Evolutionary conservation across 805 yeast genomes (phyloP), one percentile per base, ranked within the genome.

Genomic region (Lipomyces sp.): DNA sequence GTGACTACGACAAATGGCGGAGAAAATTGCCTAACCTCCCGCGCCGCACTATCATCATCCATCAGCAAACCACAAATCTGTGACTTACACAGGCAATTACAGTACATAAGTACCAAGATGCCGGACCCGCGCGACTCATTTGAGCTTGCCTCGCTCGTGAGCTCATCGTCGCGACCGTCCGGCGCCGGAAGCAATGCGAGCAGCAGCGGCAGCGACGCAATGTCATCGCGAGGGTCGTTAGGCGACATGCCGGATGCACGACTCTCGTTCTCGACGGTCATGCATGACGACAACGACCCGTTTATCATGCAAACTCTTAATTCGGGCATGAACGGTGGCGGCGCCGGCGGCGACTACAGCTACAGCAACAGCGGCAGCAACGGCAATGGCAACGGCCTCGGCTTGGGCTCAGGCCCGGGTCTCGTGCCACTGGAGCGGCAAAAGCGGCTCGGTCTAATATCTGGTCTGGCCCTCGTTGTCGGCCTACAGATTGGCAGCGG

Each of bases 401-500:
- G 38, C 10, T 10, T 34, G 38, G n/a, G n/a, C n/a, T n/a, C n/a
- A n/a, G n/a, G n/a, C n/a, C n/a, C n/a, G n/a, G n/a, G n/a, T 34
- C 38, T 13, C 24, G 18, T 65, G 21, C 63, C 66, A 16, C 51
- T 65, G 33, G 69, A 66, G 48, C 65, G 49, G 51, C 54, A 57
- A 47, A 48, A 49, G 45, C 49, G 49, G 23, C 37, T 54, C 24
- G 51, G 59, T 16, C 49, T 57, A 28, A 11, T 49, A 14, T 66
- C 69, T 47, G 74, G 75, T 7, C 61, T 71, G 22, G 66, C 68
- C 2, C 61, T 71, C 13, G 73, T 72, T 2, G 58, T 71, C 21
- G 74, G 75, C 4, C 61, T 71, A n/a, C 74, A 71, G 47, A 67
- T 71, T n/a, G 75, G 60, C 7, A 70, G 74, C 2, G 75, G 75